A percentile compares a stretch with the other conserved stretches of the same genome.
Conservation (phyloP, 192 early-diverging fungal species). For the Chytriomyces sp. region DNA sequence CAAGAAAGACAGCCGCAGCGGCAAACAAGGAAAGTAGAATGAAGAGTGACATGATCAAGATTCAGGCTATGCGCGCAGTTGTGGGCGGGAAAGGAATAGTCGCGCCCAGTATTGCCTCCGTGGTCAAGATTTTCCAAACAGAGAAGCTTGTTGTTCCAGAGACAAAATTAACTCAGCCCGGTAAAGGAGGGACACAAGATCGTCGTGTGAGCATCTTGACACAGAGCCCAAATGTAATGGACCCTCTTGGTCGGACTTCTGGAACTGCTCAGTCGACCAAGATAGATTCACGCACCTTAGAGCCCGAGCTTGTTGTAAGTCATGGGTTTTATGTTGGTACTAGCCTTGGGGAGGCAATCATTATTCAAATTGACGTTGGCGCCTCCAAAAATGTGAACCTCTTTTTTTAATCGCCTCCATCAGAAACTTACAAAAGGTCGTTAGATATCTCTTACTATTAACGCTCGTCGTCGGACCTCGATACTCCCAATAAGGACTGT, state of each 20-base stretch:
- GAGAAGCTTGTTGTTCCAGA: background rate
- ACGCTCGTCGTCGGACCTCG: background rate
- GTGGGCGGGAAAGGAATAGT: too few species aligned
- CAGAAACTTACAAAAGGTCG: background rate
- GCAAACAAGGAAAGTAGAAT: too few species aligned
- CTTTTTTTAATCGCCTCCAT: background rate
- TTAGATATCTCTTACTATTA: background rate
- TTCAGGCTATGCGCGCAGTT: too few species aligned
- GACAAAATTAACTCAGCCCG: background rate
- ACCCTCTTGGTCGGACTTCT: background rate
- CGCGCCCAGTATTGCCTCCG: background rate
- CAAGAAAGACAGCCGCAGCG: too few species aligned
- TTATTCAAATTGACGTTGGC: constrained; percentile 11
- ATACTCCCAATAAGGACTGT: constrained; percentile 8
- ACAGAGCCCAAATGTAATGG: background rate
- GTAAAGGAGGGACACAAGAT: background rate
- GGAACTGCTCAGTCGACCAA: background rate
- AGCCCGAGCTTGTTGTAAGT: background rate
- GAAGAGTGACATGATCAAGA: too few species aligned
- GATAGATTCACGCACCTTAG: background rate
- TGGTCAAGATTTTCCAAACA: background rate
- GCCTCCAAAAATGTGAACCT: background rate
- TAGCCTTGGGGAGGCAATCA: constrained; percentile 17
- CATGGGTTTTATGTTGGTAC: constrained; percentile 25
- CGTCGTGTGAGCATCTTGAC: background rate